Conservation (phyloP, 768 basidiomycete species). For the Chalciporus sphaerocephalus region DNA sequence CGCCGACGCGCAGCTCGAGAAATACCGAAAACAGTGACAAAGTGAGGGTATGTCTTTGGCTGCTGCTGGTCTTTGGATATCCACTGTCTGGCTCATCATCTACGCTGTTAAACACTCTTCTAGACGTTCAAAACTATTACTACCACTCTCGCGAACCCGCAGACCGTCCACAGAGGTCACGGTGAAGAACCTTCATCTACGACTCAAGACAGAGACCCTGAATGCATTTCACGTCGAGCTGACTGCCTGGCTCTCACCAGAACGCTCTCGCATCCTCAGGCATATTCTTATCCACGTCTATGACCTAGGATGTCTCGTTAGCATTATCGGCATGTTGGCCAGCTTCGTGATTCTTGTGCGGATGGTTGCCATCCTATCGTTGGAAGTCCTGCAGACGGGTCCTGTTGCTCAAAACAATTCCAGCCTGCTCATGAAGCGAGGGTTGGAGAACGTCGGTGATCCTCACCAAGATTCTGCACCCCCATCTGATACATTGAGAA, state of each 20-base stretch:
- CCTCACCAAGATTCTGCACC: neutral
- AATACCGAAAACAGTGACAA: neutral
- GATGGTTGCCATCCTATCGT: slow-evolving; percentile 26
- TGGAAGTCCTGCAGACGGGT: slow-evolving; percentile 9
- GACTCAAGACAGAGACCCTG: slow-evolving; percentile 46
- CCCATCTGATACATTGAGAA: slow-evolving; percentile 8
- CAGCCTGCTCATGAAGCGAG: slow-evolving; percentile 16
- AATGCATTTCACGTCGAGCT: slow-evolving; percentile 49
- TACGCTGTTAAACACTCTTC: slow-evolving; percentile 23
- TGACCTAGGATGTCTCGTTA: slow-evolving; percentile 44
- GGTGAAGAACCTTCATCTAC: slow-evolving; percentile 28
- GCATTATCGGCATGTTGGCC: slow-evolving; percentile 45
- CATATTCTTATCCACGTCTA: slow-evolving; percentile 39
- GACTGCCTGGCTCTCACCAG: slow-evolving; percentile 31
- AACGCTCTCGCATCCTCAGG: slow-evolving; percentile 25
- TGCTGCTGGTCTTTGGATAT: slow-evolving; percentile 18
- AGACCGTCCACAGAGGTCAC: slow-evolving; percentile 17
- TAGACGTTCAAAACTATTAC: slow-evolving; percentile 13
- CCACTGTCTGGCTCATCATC: slow-evolving; percentile 23
- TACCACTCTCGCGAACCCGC: slow-evolving; percentile 22
- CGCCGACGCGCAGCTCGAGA: neutral
- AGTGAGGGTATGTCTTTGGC: slow-evolving; percentile 18
- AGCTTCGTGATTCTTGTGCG: slow-evolving; percentile 39
- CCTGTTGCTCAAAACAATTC: neutral
- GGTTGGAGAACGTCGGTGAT: neutral